phyloP scores from a whole-genome alignment of 768 basidiomycete species.

The Suillus fuscotomentosus region DNA sequence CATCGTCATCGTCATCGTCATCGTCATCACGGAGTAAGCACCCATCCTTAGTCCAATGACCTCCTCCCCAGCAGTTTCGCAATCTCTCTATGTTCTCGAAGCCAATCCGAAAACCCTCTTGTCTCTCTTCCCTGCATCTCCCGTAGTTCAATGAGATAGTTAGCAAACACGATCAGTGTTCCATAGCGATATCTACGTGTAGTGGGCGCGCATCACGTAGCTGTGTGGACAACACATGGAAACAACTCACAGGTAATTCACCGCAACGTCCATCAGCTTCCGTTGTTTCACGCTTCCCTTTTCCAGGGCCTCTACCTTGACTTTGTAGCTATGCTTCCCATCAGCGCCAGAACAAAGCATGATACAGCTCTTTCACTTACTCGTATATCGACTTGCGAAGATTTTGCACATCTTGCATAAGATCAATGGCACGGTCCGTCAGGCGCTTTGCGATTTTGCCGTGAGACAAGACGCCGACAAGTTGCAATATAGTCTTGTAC shows the following conservation, averaged over 20 bases:
- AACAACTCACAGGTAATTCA: slow-evolving; percentile 78
- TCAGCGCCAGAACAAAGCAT: slow-evolving; percentile 4
- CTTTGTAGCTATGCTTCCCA: slow-evolving; percentile 68
- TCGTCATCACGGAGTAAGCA: neutral
- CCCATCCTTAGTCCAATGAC: slow-evolving; percentile 56
- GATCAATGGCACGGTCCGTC: slow-evolving; percentile 85
- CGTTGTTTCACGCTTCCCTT: slow-evolving; percentile 75
- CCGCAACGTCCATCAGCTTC: slow-evolving; percentile 70
- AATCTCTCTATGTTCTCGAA: slow-evolving; percentile 82
- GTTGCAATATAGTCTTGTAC: slow-evolving; percentile 94
- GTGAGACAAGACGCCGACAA: slow-evolving; percentile 87
- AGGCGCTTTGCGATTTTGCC: slow-evolving; percentile 92
- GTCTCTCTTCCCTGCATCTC: slow-evolving; percentile 38
- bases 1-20: too few species aligned
- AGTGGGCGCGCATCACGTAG: neutral
- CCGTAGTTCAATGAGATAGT: slow-evolving; percentile 80
- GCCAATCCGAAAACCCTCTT: slow-evolving; percentile 77
- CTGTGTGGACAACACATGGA: neutral
- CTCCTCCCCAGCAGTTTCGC: slow-evolving; percentile 64
- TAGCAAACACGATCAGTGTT: slow-evolving; percentile 89
- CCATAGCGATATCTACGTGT: slow-evolving; percentile 77
- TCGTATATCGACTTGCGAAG: slow-evolving; percentile 93
- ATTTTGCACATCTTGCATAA: slow-evolving; percentile 97
- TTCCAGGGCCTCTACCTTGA: slow-evolving; percentile 83
- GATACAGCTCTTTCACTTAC: slow-evolving; percentile 43